Evolutionary conservation across 2,329 filamentous ascomycete species (phyloP).

Genomic region (Didymella segeticola): DNA sequence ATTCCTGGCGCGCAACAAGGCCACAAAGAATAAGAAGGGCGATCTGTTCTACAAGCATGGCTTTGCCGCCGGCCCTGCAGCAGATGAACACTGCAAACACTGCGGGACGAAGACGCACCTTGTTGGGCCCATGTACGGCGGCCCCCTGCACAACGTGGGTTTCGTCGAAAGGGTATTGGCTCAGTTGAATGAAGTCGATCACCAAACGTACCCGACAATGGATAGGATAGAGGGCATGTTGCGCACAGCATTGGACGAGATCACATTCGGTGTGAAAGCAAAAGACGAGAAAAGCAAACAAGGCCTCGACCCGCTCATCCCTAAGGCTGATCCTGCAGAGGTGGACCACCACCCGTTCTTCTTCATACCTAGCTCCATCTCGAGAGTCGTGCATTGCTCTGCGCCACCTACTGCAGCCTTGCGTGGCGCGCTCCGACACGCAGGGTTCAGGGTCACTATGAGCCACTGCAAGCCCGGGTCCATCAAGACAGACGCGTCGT

Average conservation of each 20-base stretch:
- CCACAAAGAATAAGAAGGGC: slow-evolving; percentile 71
- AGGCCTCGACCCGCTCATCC: slow-evolving; percentile 48
- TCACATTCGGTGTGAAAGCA: slow-evolving; percentile 38
- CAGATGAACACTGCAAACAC: slow-evolving; percentile 74
- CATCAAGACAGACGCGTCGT: slow-evolving; percentile 93
- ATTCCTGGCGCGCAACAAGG: slow-evolving; percentile 73
- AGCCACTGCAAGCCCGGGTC: slow-evolving; percentile 90
- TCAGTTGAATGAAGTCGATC: slow-evolving; percentile 71
- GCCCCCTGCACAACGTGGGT: slow-evolving; percentile 80
- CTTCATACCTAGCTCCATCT: slow-evolving; percentile 76
- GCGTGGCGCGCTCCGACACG: slow-evolving; percentile 77
- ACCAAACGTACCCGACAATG: slow-evolving; percentile 77
- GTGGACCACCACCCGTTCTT: slow-evolving; percentile 85
- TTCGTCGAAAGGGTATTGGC: slow-evolving; percentile 83
- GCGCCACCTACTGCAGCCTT: slow-evolving; percentile 82
- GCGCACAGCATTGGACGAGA: slow-evolving; percentile 83
- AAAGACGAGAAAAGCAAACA: slow-evolving; percentile 29
- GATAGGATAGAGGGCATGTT: slow-evolving; percentile 90
- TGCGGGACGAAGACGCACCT: slow-evolving; percentile 88
- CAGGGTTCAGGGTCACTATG: slow-evolving; percentile 83
- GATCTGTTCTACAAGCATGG: slow-evolving; percentile 76
- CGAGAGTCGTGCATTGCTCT: slow-evolving; percentile 78
- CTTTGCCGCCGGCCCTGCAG: slow-evolving; percentile 73
- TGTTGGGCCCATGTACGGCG: slow-evolving; percentile 93
- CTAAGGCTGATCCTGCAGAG: slow-evolving; percentile 42